Base-by-base conservation (phyloP, 2,329 filamentous ascomycete species). In the Cladosporium sp. region DNA sequence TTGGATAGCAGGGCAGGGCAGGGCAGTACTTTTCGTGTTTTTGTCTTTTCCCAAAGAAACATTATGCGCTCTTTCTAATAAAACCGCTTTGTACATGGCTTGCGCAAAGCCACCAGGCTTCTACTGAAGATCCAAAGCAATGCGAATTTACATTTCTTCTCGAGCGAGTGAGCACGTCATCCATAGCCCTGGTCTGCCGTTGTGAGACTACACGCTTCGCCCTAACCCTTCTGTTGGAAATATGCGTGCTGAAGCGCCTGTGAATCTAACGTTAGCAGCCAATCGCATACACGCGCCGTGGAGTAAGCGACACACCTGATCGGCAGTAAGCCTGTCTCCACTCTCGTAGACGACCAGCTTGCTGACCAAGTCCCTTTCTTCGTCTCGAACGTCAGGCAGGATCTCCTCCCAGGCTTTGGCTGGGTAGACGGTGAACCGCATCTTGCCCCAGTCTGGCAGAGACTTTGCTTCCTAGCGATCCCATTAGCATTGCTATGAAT, bases 401-500 rank as follows among this genome's bases (percentile, higher is more conserved):
- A 97, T 77, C 1, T 83, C 80, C 1, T 83, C 78, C 91, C 92
- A 97, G 0, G 77, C 61, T 62, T 81, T 81, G 0, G 78, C 73
- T 3, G 85, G 81, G 68, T 96, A 97, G 13, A 85, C 78, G 39
- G 85, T 82, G 75, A 96, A 99, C 71, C 91, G 74, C 69, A 88
- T 83, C 68, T 88, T 95, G 13, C 92, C 89, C 81, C 96, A 99
- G 17, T 96, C 94, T 0, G 89, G 88, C 66, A 95, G 88, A 1
- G 69, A 68, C 10, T 74, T 74, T 4, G 90, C 88, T 73, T 92
- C 80, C 78, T 80, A 58, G 8, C 13, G 6, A 19, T 19, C 5
- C 36, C 42, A 20, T 55, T 8, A 37, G n/a, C 15, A 32, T 25
- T 3, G 4, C 13, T 19, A 8, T 39, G 7, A 19, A 5, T 10